Percentiles rank a stretch among this genome's conserved stretches.
phyloP scores from a whole-genome alignment of 1,284 basidiomycete species.

The Peniophora sp. region DNA sequence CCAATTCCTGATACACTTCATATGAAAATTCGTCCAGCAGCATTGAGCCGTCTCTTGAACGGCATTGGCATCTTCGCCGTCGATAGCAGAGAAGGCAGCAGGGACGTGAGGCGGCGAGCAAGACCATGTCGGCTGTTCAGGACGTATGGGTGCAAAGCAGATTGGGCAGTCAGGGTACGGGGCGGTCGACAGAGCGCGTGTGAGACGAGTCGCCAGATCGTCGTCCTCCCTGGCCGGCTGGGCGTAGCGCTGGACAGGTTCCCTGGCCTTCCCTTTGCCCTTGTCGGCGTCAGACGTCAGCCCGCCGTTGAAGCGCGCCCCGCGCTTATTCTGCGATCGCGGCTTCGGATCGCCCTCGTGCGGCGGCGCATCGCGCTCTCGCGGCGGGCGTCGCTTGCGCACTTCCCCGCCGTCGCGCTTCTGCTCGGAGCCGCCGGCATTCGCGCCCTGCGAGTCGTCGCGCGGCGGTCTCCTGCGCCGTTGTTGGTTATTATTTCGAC shows the following conservation, averaged over 20 bases:
- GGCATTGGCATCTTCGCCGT: slow-evolving; percentile 8
- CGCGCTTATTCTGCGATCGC: background rate
- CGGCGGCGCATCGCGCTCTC: background rate
- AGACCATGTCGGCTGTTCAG: slow-evolving; percentile 70
- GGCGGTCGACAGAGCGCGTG: slow-evolving; percentile 48
- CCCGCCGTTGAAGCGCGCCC: background rate
- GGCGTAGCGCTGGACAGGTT: slow-evolving; percentile 2
- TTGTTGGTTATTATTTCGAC: too few species aligned
- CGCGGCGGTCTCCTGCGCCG: too few species aligned
- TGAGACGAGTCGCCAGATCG: slow-evolving; percentile 66
- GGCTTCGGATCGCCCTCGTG: background rate
- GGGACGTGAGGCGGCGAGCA: slow-evolving; percentile 56
- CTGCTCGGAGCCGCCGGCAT: too few species aligned
- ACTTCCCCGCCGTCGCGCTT: too few species aligned
- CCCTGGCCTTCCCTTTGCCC: background rate
- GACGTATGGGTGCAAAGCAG: slow-evolving; percentile 68
- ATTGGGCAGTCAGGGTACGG: slow-evolving; percentile 77
- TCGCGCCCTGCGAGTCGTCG: too few species aligned
- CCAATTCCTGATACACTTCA: slow-evolving; percentile 77
- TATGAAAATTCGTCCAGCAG: slow-evolving; percentile 81
- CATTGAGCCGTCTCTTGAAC: slow-evolving; percentile 37
- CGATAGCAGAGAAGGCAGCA: slow-evolving; percentile 23
- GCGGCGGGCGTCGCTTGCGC: too few species aligned
- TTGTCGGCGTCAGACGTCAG: background rate
- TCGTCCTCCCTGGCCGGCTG: slow-evolving; percentile 22